Conservation (phyloP, 164 flowering plant species). For the Paratinospora sagittata region DNA sequence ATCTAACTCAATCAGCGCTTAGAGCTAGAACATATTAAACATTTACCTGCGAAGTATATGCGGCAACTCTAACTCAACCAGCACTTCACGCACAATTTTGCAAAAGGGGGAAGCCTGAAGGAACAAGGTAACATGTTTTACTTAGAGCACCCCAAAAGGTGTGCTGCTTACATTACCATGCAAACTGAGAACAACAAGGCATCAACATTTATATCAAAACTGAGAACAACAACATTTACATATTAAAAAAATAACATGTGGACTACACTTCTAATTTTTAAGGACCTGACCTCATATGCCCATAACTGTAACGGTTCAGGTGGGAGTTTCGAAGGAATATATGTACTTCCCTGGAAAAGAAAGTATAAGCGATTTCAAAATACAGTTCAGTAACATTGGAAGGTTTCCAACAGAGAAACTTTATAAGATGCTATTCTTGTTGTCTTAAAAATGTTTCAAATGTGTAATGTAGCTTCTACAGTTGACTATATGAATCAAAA, state of each 20-base stretch:
- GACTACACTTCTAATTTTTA: background rate
- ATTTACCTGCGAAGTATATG: slow-evolving; percentile 67
- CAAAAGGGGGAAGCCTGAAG: slow-evolving; percentile 92
- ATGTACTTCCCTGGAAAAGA: slow-evolving; percentile 59
- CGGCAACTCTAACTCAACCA: slow-evolving; percentile 91
- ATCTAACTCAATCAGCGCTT: background rate
- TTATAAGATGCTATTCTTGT: background rate
- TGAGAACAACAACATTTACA: background rate
- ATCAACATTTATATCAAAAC: background rate
- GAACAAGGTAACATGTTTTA: background rate
- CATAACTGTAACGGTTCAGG: slow-evolving; percentile 84
- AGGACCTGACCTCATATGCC: slow-evolving; percentile 83
- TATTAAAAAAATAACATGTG: background rate
- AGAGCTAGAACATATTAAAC: background rate
- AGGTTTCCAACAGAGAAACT: background rate
- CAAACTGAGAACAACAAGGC: background rate
- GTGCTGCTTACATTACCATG: background rate
- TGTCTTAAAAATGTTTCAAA: background rate
- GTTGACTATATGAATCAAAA: background rate
- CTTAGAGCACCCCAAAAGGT: background rate
- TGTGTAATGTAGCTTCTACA: background rate
- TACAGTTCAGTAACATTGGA: background rate
- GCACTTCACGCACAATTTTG: slow-evolving; percentile 88
- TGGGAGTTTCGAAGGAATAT: slow-evolving; percentile 69
- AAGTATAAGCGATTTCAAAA: slow-evolving; percentile 4